Evolutionary conservation across 78 protist genomes (phyloP).

Genomic region (Dictyostelium intermedium): DNA sequence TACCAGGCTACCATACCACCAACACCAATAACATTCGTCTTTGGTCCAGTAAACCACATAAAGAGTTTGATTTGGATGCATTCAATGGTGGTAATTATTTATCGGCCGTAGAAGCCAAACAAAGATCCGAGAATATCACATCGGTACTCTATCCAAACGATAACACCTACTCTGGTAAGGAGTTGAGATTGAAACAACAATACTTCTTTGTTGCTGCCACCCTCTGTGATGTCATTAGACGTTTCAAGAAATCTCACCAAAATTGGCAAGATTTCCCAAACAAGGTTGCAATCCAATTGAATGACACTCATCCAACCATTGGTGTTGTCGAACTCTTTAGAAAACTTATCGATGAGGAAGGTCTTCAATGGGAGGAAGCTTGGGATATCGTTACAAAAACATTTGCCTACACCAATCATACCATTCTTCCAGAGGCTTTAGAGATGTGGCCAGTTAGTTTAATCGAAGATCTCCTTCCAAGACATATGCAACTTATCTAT

Average conservation of each 20-base stretch:
- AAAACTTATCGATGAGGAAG: slow-evolving; percentile 92
- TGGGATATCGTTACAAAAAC: slow-evolving; percentile 88
- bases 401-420: slow-evolving; percentile 98
- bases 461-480: slow-evolving; percentile 92
- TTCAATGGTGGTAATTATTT: slow-evolving; percentile 96
- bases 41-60: slow-evolving; percentile 92
- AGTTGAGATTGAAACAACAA: slow-evolving; percentile 97
- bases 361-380: slow-evolving; percentile 90
- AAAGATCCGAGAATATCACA: slow-evolving; percentile 92
- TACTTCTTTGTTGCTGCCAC: slow-evolving; percentile 97
- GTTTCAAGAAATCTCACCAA: slow-evolving; percentile 82
- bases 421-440: slow-evolving; percentile 98
- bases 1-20: slow-evolving; percentile 94
- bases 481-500: slow-evolving; percentile 96
- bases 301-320: slow-evolving; percentile 98
- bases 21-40: slow-evolving; percentile 94
- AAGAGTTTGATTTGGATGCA: slow-evolving; percentile 91
- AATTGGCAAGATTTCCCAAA: slow-evolving; percentile 47
- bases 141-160: slow-evolving; percentile 98
- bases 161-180: slow-evolving; percentile 94
- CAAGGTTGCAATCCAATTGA: slow-evolving; percentile 94
- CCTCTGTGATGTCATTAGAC: slow-evolving; percentile 93
- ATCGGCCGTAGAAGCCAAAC: slow-evolving; percentile 87
- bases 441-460: slow-evolving; percentile 97
- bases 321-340: slow-evolving; percentile 93